Conservation (phyloP, 2,329 filamentous ascomycete genomes). For the Plenodomus lindquistii region DNA sequence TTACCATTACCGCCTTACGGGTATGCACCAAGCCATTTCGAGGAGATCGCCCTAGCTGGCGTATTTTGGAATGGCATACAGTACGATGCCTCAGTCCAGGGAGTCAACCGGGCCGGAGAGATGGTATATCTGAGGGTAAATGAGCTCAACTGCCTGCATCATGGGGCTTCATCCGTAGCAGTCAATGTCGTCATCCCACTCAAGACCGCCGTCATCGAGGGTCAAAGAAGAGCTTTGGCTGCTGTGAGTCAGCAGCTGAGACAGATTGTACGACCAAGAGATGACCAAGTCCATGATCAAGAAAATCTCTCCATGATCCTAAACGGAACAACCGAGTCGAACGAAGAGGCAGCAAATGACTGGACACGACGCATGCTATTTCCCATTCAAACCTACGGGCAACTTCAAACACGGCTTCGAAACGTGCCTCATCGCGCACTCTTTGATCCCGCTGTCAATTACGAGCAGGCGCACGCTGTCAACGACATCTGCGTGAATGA, state of each 20-base stretch:
- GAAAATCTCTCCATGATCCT: neutral
- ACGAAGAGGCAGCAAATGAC: slow-evolving; percentile 6
- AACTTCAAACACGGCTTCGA: slow-evolving; percentile 46
- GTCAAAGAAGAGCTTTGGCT: slow-evolving; percentile 11
- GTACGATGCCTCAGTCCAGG: slow-evolving; percentile 25
- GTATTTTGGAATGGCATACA: slow-evolving; percentile 23
- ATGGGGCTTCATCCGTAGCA: slow-evolving; percentile 8
- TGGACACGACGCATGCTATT: slow-evolving; percentile 51
- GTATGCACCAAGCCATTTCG: neutral
- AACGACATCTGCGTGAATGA: slow-evolving; percentile 46
- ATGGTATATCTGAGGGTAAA: slow-evolving; percentile 25
- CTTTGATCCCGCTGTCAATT: slow-evolving; percentile 50
- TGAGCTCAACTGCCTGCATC: slow-evolving; percentile 7
- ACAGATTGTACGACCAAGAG: neutral
- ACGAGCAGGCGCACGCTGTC: slow-evolving; percentile 54
- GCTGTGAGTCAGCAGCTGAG: slow-evolving; percentile 10
- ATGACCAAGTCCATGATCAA: neutral
- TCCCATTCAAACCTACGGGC: slow-evolving; percentile 44
- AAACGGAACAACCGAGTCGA: neutral
- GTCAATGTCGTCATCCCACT: slow-evolving; percentile 32
- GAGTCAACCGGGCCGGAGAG: slow-evolving; percentile 27
- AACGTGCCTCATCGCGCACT: slow-evolving; percentile 38
- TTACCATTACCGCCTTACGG: slow-evolving; percentile 4
- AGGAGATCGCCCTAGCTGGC: neutral
- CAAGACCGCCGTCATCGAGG: slow-evolving; percentile 12